These are phyloP conservation scores for Pythium aquatile DNA, from an alignment of 352 stramenopile genomes.

Conservation along the genomic window DNA sequence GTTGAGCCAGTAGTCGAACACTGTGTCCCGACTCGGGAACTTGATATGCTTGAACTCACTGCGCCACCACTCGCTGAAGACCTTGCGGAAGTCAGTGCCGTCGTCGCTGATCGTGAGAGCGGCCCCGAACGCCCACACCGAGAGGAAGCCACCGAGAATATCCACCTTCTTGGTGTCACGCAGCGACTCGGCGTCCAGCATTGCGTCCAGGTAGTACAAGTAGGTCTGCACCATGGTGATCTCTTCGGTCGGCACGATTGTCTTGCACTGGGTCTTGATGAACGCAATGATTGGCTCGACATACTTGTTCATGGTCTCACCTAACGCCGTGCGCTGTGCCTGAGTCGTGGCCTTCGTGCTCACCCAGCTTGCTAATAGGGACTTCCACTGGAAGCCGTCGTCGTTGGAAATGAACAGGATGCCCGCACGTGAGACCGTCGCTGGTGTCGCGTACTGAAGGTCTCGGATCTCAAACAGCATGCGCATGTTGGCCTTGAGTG, in stretches of 20 bases:
- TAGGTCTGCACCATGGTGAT: slow-evolving; percentile 91
- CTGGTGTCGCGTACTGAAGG: slow-evolving; percentile 92
- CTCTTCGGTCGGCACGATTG: slow-evolving; percentile 89
- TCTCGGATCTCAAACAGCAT: slow-evolving; percentile 96
- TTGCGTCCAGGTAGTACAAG: slow-evolving; percentile 89
- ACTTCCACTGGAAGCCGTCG: slow-evolving; percentile 91
- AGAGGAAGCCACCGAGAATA: slow-evolving; percentile 90
- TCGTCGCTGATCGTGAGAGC: slow-evolving; percentile 89
- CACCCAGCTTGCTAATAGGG: slow-evolving; percentile 92
- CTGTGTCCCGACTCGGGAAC: slow-evolving; percentile 90
- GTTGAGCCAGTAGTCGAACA: slow-evolving; percentile 98
- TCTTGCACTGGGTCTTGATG: slow-evolving; percentile 81
- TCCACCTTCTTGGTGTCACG: slow-evolving; percentile 67
- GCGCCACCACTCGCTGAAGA: slow-evolving; percentile 95
- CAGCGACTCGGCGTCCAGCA: slow-evolving; percentile 72
- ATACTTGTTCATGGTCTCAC: slow-evolving; percentile 84
- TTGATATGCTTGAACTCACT: slow-evolving; percentile 93
- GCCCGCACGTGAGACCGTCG: slow-evolving; percentile 93
- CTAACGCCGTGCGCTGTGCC: slow-evolving; percentile 49
- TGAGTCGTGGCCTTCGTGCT: slow-evolving; percentile 59
- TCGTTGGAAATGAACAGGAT: slow-evolving; percentile 94
- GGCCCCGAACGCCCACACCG: slow-evolving; percentile 92
- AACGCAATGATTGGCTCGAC: slow-evolving; percentile 85
- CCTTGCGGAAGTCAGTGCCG: slow-evolving; percentile 90
- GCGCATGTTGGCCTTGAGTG: slow-evolving; percentile 93